Conservation (phyloP, 331 rosid genomes). For the Stylosanthes scabra region DNA sequence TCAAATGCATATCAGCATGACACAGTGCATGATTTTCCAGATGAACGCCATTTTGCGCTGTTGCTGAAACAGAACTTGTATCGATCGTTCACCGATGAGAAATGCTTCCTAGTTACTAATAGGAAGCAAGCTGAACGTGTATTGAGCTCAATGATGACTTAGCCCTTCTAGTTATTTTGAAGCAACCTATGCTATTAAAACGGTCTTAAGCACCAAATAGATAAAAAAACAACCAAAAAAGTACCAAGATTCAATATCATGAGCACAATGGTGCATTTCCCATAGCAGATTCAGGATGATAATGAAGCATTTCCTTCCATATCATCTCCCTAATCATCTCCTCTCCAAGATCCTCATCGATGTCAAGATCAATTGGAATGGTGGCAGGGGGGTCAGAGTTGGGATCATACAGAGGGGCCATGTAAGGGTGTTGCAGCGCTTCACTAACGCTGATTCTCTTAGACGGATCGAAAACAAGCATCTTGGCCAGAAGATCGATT, state of each 20-base stretch:
- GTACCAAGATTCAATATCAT: conserved; percentile 27
- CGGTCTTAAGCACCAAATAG: conserved; percentile 30
- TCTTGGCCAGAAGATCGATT: conserved; percentile 72
- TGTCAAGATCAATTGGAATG: conserved; percentile 78
- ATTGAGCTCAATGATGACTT: conserved; percentile 31
- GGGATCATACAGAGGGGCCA: conserved; percentile 78
- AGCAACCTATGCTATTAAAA: conserved; percentile 51
- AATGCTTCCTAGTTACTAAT: conserved; percentile 38
- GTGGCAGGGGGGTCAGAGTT: conserved; percentile 62
- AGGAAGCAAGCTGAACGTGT: conserved; percentile 44
- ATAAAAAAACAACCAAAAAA: conserved; percentile 21
- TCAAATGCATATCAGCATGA: conserved; percentile 32
- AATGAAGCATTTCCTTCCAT: conserved; percentile 82
- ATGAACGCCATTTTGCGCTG: conserved; percentile 29
- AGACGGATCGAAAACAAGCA: conserved; percentile 86
- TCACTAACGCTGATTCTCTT: conserved; percentile 74
- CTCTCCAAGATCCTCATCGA: conserved; percentile 80
- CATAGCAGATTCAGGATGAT: conserved; percentile 70
- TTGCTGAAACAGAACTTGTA: conserved; percentile 37
- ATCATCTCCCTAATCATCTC: conserved; percentile 85
- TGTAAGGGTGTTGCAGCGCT: conserved; percentile 88
- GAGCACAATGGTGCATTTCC: conserved; percentile 44
- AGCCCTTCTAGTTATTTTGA: conserved; percentile 45
- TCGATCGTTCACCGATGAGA: conserved; percentile 27
- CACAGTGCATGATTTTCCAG: conserved; percentile 34